Evolutionary conservation across 805 yeast genomes (phyloP), one percentile per base, ranked within the genome.

Genomic region (Hanseniaspora hatyaiensis): DNA sequence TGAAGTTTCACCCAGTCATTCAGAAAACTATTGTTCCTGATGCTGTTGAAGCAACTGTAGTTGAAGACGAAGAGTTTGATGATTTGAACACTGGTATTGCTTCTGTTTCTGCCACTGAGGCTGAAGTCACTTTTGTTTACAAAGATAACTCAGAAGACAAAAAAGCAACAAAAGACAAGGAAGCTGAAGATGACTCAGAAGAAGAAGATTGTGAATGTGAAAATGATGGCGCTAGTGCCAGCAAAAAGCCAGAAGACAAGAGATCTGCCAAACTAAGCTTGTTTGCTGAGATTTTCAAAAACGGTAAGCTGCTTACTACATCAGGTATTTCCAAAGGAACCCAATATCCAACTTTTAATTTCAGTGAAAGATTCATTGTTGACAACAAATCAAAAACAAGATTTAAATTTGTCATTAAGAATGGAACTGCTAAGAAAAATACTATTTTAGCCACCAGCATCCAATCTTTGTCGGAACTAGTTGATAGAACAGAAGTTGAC

Each of bases 21-120:
- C 67, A 66, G 50, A 59, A 66, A 70, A 75, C 65, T 70, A 76
- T 50, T 63, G 69, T 55, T 66, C 74, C 84, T 3, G 95, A 86
- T 63, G 96, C 96, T 43, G 80, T 88, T 2, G 70, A 74, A 47
- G 80, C 78, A 54, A 86, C 94, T 40, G 83, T 94, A 39, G 33
- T 8, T 8, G 40, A 34, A 36, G 42, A 45, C 9, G 20, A 29
- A 1, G 38, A 37, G 6, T 30, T 45, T 23, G 46, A 47, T 29
- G 96, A 86, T 54, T 75, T 85, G 61, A 89, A 89, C 65, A 86
- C 96, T 13, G 99, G 99, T 72, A 79, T 94, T 56, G 77, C 81
- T 18, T 72, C 78, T 57, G 66, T 63, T 31, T 47, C 53, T 8
- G 47, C 89, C 54, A 81, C 78, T 51, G 63, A 62, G 40, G 58